Evolutionary conservation across 2,329 filamentous ascomycete species (phyloP).

Genomic region (Colletotrichum godetiae): DNA sequence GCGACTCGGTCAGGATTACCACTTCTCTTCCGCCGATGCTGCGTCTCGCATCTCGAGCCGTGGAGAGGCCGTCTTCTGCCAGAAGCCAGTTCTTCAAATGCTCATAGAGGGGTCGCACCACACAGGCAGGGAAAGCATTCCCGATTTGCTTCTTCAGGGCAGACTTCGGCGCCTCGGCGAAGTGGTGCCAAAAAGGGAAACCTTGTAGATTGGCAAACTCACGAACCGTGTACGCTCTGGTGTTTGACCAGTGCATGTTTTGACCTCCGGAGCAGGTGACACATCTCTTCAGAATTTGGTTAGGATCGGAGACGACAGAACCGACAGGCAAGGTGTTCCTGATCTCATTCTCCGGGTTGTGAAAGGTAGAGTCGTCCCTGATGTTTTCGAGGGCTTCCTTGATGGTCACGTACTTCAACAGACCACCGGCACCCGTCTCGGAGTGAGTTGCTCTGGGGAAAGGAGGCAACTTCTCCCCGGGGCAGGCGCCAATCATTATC

Average conservation of each 20-base stretch:
- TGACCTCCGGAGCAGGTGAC: slow-evolving; percentile 74
- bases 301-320: slow-evolving; percentile 47
- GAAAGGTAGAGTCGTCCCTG: slow-evolving; percentile 44
- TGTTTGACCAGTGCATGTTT: slow-evolving; percentile 74
- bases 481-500: slow-evolving; percentile 69
- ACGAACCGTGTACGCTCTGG: slow-evolving; percentile 70
- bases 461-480: slow-evolving; percentile 75
- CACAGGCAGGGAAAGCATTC: slow-evolving; percentile 79
- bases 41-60: background rate
- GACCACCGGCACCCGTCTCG: slow-evolving; percentile 45
- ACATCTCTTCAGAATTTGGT: slow-evolving; percentile 62
- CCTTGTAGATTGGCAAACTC: slow-evolving; percentile 78
- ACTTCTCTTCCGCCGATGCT: slow-evolving; percentile 23
- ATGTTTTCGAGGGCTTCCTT: slow-evolving; percentile 53
- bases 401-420: slow-evolving; percentile 57
- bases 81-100: slow-evolving; percentile 61
- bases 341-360: slow-evolving; percentile 46
- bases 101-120: slow-evolving; percentile 61
- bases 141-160: slow-evolving; percentile 74
- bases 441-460: slow-evolving; percentile 74
- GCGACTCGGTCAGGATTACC: slow-evolving; percentile 18
- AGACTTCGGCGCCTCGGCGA: slow-evolving; percentile 52
- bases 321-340: slow-evolving; percentile 50
- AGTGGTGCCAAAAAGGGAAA: slow-evolving; percentile 72
- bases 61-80: slow-evolving; percentile 49